These are phyloP conservation scores for Aspergillus oerlinghausenensis DNA, from an alignment of 2,329 filamentous ascomycete genomes.

Conservation along the genomic window DNA sequence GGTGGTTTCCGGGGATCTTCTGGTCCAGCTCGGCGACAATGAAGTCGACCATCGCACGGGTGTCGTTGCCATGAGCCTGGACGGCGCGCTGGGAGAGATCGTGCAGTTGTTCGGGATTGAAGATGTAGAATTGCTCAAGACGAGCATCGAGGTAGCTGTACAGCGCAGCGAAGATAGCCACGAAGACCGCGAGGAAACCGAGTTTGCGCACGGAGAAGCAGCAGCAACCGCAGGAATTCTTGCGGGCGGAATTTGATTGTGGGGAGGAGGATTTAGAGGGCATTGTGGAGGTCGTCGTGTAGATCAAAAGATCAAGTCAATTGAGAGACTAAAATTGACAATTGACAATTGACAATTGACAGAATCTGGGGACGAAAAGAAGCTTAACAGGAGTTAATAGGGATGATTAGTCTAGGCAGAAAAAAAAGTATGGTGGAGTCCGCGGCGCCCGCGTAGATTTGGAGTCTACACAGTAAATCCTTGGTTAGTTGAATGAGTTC, in stretches of 20 bases:
- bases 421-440: background rate
- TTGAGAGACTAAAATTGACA: constrained; percentile 3
- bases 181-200: constrained; percentile 29
- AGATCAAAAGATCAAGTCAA: constrained; percentile 1
- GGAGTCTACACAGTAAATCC: background rate
- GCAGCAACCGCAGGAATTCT: constrained; percentile 17
- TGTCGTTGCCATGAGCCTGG: constrained; percentile 68
- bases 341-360: background rate
- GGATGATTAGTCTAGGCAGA: background rate
- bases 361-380: background rate
- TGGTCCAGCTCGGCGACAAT: constrained; percentile 65
- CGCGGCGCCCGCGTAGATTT: background rate
- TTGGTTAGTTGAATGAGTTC: background rate
- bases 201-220: constrained; percentile 27
- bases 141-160: constrained; percentile 36
- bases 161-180: constrained; percentile 33
- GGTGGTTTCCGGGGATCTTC: constrained; percentile 44
- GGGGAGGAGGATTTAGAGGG: constrained; percentile 18
- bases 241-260: constrained; percentile 5
- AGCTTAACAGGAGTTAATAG: background rate
- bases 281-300: constrained; percentile 11
- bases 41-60: constrained; percentile 60
- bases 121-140: constrained; percentile 63
- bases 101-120: constrained; percentile 64
- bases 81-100: constrained; percentile 64